Evolutionary conservation across 768 basidiomycete genomes (phyloP).

Genomic region (Hemileccinum rubropunctum): DNA sequence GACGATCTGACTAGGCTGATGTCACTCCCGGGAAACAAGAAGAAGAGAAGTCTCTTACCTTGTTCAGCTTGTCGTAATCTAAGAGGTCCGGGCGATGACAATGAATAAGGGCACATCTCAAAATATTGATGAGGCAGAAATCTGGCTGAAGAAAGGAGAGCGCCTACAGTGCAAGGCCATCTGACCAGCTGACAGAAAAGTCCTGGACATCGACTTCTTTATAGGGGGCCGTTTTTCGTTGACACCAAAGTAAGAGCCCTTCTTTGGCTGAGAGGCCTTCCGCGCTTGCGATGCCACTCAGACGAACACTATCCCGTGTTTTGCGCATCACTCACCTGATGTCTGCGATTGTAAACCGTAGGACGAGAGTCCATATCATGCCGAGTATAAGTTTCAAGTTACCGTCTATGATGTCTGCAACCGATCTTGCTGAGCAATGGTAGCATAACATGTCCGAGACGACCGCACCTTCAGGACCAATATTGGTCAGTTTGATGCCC

Average conservation of each 20-base stretch:
- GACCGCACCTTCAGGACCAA: conserved; percentile 84
- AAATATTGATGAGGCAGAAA: conserved; percentile 6
- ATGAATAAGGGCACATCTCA: conserved; percentile 94
- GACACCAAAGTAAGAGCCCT: conserved; percentile 96
- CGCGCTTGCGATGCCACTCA: conserved; percentile 54
- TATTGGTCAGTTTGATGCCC: conserved; percentile 95
- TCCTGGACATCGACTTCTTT: conserved; percentile 91
- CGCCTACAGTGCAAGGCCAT: conserved; percentile 89
- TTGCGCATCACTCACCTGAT: conserved; percentile 67
- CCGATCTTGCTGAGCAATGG: conserved; percentile 4
- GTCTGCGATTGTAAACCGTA: conserved; percentile 96
- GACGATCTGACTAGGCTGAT: conserved; percentile 58
- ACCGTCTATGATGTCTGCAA: conserved; percentile 96
- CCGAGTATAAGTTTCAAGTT: conserved; percentile 97
- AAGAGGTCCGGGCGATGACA: conserved; percentile 94
- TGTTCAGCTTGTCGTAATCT: conserved; percentile 84
- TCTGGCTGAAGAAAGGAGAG: background rate
- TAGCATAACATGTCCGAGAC: background rate
- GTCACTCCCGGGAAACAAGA: conserved; percentile 7
- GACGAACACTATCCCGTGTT: background rate
- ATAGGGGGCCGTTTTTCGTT: conserved; percentile 91
- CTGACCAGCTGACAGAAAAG: conserved; percentile 90
- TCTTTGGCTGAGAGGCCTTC: conserved; percentile 99
- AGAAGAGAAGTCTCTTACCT: conserved; percentile 42
- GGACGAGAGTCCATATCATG: conserved; percentile 98